phyloP scores from a whole-genome alignment of 495 filamentous ascomycete species.

The Penicillium parvum region DNA sequence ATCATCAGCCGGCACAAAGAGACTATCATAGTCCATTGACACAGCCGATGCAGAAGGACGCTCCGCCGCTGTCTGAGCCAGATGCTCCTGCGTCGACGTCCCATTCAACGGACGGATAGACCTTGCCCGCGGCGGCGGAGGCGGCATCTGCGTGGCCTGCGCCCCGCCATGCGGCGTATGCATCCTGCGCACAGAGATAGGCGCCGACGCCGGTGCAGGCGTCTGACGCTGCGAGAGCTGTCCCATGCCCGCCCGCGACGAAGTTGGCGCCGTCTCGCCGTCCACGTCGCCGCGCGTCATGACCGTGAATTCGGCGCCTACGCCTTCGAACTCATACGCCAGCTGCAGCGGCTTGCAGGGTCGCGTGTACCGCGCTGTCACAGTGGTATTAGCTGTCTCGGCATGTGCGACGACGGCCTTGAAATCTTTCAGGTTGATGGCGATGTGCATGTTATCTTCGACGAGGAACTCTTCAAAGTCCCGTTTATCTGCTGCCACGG shows the following conservation, averaged over 20 bases:
- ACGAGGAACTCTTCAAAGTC: conserved; percentile 84
- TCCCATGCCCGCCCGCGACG: conserved; percentile 27
- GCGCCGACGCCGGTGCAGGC: conserved; percentile 18
- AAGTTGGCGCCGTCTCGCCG: conserved; percentile 34
- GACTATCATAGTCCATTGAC: conserved; percentile 63
- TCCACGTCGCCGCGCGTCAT: conserved; percentile 87
- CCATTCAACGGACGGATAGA: conserved; percentile 36
- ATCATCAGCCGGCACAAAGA: conserved; percentile 76
- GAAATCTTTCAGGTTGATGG: conserved; percentile 92
- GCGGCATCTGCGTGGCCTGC: conserved; percentile 27
- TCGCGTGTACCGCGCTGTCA: conserved; percentile 74
- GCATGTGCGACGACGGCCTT: conserved; percentile 85
- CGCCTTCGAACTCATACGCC: conserved; percentile 67
- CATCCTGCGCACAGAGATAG: conserved; percentile 18
- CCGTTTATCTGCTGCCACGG: conserved; percentile 75
- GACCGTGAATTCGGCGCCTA: conserved; percentile 81
- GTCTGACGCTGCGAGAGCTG: conserved; percentile 34
- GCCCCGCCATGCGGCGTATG: conserved; percentile 3
- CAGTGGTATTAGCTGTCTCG: conserved; percentile 61
- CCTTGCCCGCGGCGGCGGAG: conserved; percentile 29
- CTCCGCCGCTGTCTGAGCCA: conserved; percentile 28
- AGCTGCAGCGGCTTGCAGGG: conserved; percentile 82
- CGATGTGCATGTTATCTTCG: conserved; percentile 76
- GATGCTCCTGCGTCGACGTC: conserved; percentile 26
- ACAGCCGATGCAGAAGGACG: conserved; percentile 48